Evolutionary conservation across 169 alveolate genomes (phyloP).

Genomic region (Miamiensis avidus): DNA sequence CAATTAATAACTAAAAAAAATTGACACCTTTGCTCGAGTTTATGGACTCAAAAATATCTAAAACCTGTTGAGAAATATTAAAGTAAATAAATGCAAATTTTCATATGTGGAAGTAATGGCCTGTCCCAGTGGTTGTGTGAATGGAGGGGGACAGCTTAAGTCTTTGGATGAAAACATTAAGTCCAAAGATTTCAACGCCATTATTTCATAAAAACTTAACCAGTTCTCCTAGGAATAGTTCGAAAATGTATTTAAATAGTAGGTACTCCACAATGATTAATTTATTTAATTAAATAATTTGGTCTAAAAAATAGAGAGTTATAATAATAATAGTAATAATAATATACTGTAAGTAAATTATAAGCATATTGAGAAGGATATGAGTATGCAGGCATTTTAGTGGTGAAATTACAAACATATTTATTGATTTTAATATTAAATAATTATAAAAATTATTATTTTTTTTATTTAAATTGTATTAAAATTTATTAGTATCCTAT

Average conservation of each 20-base stretch:
- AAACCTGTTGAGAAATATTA: conserved; percentile 69
- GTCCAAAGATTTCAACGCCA: conserved; percentile 7
- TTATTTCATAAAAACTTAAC: too few species aligned
- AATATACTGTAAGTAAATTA: not conserved
- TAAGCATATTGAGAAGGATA: not conserved
- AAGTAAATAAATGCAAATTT: conserved; percentile 65
- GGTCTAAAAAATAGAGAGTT: too few species aligned
- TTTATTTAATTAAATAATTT: too few species aligned
- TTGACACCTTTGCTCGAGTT: conserved; percentile 63
- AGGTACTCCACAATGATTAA: too few species aligned
- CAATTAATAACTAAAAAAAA: conserved; percentile 43
- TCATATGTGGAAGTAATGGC: conserved; percentile 93
- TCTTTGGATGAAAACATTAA: conserved; percentile 29
- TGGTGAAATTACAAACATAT: too few species aligned
- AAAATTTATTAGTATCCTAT: too few species aligned
- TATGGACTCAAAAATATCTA: conserved; percentile 80
- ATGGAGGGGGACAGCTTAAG: conserved; percentile 91
- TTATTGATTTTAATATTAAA: too few species aligned
- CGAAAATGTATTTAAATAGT: too few species aligned
- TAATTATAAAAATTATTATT: too few species aligned
- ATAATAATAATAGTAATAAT: too few species aligned
- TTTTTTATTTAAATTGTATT: too few species aligned
- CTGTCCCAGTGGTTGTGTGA: conserved; percentile 94
- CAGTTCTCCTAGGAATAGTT: too few species aligned
- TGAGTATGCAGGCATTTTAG: not conserved